These are phyloP conservation scores for Trametes coccinea DNA, from an alignment of 768 basidiomycete species.

Conservation along the genomic window DNA sequence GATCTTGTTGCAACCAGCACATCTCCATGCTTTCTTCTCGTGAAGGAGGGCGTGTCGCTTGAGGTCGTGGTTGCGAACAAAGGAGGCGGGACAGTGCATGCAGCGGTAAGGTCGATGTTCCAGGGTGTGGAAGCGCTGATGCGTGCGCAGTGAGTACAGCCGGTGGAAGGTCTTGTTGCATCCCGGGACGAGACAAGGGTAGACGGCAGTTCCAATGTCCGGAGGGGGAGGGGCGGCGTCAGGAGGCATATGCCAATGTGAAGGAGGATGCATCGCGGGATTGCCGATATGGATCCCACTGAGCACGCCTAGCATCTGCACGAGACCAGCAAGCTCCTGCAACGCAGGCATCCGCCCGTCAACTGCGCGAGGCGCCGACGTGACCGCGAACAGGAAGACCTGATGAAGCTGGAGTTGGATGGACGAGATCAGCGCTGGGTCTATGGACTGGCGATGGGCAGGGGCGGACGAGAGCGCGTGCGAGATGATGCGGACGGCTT, in stretches of 20 bases:
- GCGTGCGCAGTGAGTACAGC: conserved; percentile 67
- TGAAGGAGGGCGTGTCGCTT: conserved; percentile 77
- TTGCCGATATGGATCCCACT: conserved; percentile 70
- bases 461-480: conserved; percentile 44
- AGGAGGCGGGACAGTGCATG: conserved; percentile 66
- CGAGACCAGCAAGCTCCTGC: conserved; percentile 78
- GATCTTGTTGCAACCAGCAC: conserved; percentile 69
- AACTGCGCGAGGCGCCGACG: conserved; percentile 44
- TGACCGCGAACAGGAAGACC: conserved; percentile 76
- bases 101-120: conserved; percentile 67
- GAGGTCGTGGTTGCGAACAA: conserved; percentile 77
- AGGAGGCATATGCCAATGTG: conserved; percentile 22
- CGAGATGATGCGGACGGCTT: conserved; percentile 60
- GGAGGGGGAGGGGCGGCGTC: conserved; percentile 29
- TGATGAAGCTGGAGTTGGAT: conserved; percentile 75
- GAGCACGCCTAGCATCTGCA: conserved; percentile 80
- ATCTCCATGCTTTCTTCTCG: conserved; percentile 72
- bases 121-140: conserved; percentile 63
- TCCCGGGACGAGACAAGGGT: conserved; percentile 67
- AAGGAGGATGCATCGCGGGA: conserved; percentile 36
- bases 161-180: conserved; percentile 73
- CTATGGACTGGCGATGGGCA: conserved; percentile 43
- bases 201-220: conserved; percentile 75
- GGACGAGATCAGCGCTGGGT: conserved; percentile 62
- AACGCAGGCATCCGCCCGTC: conserved; percentile 53